Conservation (phyloP, 192 early-diverging fungal species). For the Coemansia sp. region DNA sequence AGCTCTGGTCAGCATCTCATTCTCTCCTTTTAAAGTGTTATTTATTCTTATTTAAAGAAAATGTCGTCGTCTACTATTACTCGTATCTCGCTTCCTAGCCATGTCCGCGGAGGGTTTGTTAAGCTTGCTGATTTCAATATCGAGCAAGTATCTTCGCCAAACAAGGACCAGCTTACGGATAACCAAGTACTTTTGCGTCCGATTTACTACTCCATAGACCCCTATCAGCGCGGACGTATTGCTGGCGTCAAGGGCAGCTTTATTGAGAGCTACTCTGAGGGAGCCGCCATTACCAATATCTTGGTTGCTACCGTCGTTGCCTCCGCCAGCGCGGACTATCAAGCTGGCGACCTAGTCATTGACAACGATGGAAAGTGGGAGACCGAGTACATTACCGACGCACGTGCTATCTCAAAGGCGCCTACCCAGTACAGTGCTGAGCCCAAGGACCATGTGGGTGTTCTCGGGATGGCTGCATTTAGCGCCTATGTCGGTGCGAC, state of each 20-base stretch:
- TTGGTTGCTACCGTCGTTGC: slow-evolving; percentile 66
- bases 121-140: slow-evolving; percentile 18
- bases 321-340: slow-evolving; percentile 61
- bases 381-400: slow-evolving; percentile 58
- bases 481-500: slow-evolving; percentile 75
- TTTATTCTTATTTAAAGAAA: not conserved
- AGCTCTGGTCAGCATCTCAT: not conserved
- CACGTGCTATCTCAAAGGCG: slow-evolving; percentile 54
- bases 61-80: slow-evolving; percentile 4
- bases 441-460: slow-evolving; percentile 40
- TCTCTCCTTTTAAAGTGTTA: not conserved
- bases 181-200: slow-evolving; percentile 58
- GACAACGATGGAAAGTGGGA: slow-evolving; percentile 71
- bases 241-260: slow-evolving; percentile 61
- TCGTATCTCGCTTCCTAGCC: not conserved
- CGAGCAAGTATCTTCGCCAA: slow-evolving; percentile 17
- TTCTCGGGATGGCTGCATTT: slow-evolving; percentile 79
- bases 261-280: slow-evolving; percentile 60
- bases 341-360: slow-evolving; percentile 76
- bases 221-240: slow-evolving; percentile 78
- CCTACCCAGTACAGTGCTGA: slow-evolving; percentile 3
- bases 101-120: slow-evolving; percentile 15
- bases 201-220: slow-evolving; percentile 74
- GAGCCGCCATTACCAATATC: slow-evolving; percentile 61
- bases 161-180: slow-evolving; percentile 23